A percentile compares a stretch with the other conserved stretches of the same genome.
These are phyloP conservation scores for Colletotrichum eleusines DNA, from an alignment of 2,329 filamentous ascomycete species.

Conservation along the genomic window DNA sequence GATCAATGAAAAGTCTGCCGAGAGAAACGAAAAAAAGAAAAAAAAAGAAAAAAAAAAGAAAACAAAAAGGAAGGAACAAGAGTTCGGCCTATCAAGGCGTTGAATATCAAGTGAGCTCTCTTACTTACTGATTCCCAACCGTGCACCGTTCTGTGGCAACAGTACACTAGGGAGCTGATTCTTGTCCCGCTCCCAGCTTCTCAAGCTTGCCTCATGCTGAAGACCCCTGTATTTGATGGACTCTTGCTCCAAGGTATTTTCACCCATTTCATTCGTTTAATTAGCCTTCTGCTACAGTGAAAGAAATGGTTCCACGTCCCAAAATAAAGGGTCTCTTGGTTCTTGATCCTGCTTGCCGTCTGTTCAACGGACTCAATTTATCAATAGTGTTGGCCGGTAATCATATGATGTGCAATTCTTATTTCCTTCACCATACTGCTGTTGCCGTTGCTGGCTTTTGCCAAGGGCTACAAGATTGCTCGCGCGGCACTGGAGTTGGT, in stretches of 20 bases:
- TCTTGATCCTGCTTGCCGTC: not conserved
- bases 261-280: too few relatives aligned
- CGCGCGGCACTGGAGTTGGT: not conserved
- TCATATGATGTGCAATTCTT: not conserved
- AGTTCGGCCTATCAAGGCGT: too few relatives aligned
- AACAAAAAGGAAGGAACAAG: too few relatives aligned
- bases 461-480: not conserved
- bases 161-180: not conserved
- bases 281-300: not conserved
- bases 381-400: too few relatives aligned
- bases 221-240: not conserved
- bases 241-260: accelerated
- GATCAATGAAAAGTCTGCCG: not conserved
- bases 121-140: too few relatives aligned
- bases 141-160: not conserved
- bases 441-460: not conserved
- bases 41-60: too few relatives aligned
- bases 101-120: not conserved
- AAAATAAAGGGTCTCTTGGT: not conserved
- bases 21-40: too few relatives aligned
- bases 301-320: too few relatives aligned
- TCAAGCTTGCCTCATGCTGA: not conserved
- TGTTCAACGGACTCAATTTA: not conserved
- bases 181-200: not conserved
- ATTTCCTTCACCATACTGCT: not conserved